phyloP scores from a whole-genome alignment of 257 asterid species.

The Cordia subcordata region DNA sequence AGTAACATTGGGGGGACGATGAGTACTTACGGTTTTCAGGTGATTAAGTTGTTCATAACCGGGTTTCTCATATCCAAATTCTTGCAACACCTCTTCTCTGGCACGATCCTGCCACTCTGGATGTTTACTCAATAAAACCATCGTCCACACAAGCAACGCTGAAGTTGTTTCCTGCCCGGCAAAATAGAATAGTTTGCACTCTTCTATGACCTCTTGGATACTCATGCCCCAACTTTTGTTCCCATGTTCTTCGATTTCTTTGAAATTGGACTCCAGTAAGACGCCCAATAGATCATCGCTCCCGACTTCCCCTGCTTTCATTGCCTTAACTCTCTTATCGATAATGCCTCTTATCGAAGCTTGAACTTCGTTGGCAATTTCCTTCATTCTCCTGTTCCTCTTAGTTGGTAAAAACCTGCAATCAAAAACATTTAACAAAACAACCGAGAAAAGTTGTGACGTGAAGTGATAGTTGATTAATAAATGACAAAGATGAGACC shows the following conservation, averaged over 20 bases:
- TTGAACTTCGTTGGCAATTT: not conserved
- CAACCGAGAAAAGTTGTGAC: too few relatives aligned
- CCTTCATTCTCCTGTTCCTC: slow-evolving; percentile 17
- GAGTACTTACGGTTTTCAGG: not conserved
- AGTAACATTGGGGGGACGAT: not conserved
- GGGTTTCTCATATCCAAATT: slow-evolving; percentile 3
- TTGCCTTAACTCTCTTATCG: slow-evolving; percentile 7
- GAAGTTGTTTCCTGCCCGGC: slow-evolving; percentile 23
- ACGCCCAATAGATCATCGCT: slow-evolving; percentile 19
- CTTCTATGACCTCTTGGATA: slow-evolving; percentile 15
- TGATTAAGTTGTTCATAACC: not conserved
- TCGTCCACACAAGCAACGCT: slow-evolving; percentile 20
- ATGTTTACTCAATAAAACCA: slow-evolving; percentile 15
- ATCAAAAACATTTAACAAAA: not conserved
- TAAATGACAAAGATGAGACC: not conserved
- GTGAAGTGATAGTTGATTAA: too few relatives aligned
- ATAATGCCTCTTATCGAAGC: slow-evolving; percentile 1
- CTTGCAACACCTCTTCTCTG: slow-evolving; percentile 17
- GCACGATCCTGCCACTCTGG: slow-evolving; percentile 21
- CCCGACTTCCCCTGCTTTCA: slow-evolving; percentile 5
- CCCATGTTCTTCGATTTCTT: slow-evolving; percentile 14
- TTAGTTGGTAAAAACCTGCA: slow-evolving; percentile 9
- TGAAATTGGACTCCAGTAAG: slow-evolving; percentile 15
- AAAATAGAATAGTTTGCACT: slow-evolving; percentile 19
- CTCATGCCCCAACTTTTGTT: slow-evolving; percentile 15